phyloP scores from a whole-genome alignment of 2,329 filamentous ascomycete genomes.

The Gyromitra esculenta region DNA sequence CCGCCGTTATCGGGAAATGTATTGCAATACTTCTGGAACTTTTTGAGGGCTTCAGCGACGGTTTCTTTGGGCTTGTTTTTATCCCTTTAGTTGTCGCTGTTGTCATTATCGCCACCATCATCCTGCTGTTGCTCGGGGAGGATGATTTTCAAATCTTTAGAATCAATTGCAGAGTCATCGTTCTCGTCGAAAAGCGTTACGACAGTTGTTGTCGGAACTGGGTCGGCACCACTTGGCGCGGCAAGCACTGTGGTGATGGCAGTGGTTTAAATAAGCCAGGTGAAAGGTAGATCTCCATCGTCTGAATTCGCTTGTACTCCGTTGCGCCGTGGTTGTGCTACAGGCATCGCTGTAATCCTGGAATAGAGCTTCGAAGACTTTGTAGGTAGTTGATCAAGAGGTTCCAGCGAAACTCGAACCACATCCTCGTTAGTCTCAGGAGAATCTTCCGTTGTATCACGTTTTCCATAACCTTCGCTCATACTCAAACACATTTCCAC shows the following conservation, averaged over 20 bases:
- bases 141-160: not conserved
- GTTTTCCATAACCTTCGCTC: too few species aligned
- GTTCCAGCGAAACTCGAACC: too few species aligned
- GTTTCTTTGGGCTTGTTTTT: not conserved
- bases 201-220: not conserved
- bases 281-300: not conserved
- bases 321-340: not conserved
- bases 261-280: not conserved
- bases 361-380: not conserved
- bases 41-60: not conserved
- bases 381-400: not conserved
- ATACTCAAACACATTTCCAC: too few species aligned
- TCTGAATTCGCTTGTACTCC: not conserved
- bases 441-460: too few species aligned
- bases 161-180: constrained; percentile 5
- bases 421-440: too few species aligned
- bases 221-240: not conserved
- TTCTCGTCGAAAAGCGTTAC: constrained; percentile 1
- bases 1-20: not conserved
- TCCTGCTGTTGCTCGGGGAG: not conserved
- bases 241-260: not conserved
- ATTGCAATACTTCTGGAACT: not conserved
- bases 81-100: not conserved
- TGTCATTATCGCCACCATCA: not conserved
- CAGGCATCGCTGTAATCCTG: not conserved